phyloP scores from a whole-genome alignment of 1,284 basidiomycete species.

The Rhizopogon hawkerae region DNA sequence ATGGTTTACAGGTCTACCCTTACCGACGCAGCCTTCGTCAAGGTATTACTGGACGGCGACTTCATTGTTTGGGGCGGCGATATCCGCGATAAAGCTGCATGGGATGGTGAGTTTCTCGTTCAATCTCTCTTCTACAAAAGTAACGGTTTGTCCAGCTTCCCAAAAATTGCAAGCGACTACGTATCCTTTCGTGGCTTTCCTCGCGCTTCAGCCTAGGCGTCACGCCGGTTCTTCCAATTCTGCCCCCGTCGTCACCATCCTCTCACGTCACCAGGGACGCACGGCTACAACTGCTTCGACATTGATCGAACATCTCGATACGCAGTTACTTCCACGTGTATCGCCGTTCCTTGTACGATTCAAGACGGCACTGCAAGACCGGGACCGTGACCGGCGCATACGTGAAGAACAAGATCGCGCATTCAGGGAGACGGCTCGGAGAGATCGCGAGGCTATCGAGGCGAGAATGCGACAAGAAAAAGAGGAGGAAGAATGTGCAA shows the following conservation, averaged over 20 bases:
- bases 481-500: conserved; percentile 26
- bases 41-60: conserved; percentile 48
- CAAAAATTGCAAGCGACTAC: conserved; percentile 84
- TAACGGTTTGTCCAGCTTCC: conserved; percentile 43
- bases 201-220: conserved; percentile 75
- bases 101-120: conserved; percentile 53
- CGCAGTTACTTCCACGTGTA: conserved; percentile 72
- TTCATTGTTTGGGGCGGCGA: conserved; percentile 74
- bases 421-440: conserved; percentile 54
- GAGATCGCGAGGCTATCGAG: conserved; percentile 67
- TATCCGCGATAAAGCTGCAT: conserved; percentile 73
- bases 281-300: conserved; percentile 55
- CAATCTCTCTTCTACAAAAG: background rate
- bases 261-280: conserved; percentile 77
- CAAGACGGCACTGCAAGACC: conserved; percentile 37
- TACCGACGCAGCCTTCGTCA: conserved; percentile 58
- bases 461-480: conserved; percentile 41
- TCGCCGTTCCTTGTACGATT: conserved; percentile 64
- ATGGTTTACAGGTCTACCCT: conserved; percentile 54
- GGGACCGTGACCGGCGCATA: conserved; percentile 60
- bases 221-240: conserved; percentile 32
- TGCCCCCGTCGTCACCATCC: conserved; percentile 58
- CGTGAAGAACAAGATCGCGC: conserved; percentile 80
- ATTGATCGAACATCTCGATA: conserved; percentile 58
- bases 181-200: conserved; percentile 87